Evolutionary conservation across 345 rosid species (phyloP).

Genomic region (Murraya koenigii): DNA sequence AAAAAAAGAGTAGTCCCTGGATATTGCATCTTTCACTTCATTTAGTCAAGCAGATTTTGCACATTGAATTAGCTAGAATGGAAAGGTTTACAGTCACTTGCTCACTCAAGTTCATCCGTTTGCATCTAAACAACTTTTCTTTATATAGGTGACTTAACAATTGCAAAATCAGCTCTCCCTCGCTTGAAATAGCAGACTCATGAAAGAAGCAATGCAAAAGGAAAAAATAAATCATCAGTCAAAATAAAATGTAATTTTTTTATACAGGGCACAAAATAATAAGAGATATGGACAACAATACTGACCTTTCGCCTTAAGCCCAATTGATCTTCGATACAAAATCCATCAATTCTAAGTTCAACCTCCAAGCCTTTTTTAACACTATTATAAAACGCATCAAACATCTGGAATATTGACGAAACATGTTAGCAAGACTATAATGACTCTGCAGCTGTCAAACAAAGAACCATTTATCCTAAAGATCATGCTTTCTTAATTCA

Average conservation of each 20-base stretch:
- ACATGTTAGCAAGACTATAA: constrained; percentile 8
- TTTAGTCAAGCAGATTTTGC: background rate
- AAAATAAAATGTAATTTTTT: background rate
- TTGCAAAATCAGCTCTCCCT: background rate
- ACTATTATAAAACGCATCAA: constrained; percentile 60
- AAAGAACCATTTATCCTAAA: background rate
- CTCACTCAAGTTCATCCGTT: background rate
- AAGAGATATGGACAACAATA: background rate
- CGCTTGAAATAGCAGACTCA: background rate
- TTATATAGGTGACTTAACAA: background rate
- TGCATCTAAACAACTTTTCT: background rate
- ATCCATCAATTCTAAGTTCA: constrained; percentile 41
- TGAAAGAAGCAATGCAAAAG: background rate
- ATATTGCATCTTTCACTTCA: background rate
- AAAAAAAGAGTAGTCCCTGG: background rate
- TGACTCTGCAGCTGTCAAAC: background rate
- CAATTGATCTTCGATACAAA: constrained; percentile 28
- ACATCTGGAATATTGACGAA: constrained; percentile 32
- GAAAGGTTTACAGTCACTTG: background rate
- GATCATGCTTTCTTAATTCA: background rate
- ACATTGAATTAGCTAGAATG: background rate
- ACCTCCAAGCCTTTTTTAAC: constrained; percentile 41
- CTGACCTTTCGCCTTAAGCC: constrained; percentile 43
- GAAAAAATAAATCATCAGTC: background rate
- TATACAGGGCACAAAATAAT: background rate